These are phyloP conservation scores for Sporothrix schenckii DNA, from an alignment of 2,329 filamentous ascomycete species.

Conservation along the genomic window DNA sequence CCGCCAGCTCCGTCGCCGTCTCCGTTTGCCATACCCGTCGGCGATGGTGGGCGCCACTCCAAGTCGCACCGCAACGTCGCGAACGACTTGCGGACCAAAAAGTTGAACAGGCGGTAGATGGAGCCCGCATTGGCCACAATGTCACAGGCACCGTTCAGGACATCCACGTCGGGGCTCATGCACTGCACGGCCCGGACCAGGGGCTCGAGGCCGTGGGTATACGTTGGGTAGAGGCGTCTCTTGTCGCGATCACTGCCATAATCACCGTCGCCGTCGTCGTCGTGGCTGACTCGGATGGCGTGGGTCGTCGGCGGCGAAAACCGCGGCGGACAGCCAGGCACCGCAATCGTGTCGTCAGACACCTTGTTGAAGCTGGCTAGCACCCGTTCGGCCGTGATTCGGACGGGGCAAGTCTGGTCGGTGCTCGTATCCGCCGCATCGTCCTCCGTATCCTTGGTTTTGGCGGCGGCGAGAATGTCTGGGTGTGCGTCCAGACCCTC, in stretches of 20 bases:
- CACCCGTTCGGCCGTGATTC: conserved; percentile 10
- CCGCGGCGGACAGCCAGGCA: conserved; percentile 37
- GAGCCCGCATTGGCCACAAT: conserved; percentile 37
- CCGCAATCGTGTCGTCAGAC: conserved; percentile 36
- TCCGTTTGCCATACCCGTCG: neutral
- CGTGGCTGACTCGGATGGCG: neutral
- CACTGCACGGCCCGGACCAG: conserved; percentile 36
- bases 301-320: conserved; percentile 32
- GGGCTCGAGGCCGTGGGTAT: conserved; percentile 36
- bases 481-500: neutral
- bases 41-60: conserved; percentile 25
- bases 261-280: neutral
- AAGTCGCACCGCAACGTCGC: conserved; percentile 34
- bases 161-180: conserved; percentile 29
- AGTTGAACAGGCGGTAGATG: conserved; percentile 36
- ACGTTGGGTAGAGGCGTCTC: conserved; percentile 27
- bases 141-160: conserved; percentile 31
- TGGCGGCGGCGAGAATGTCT: neutral
- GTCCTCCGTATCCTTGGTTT: neutral
- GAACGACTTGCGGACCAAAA: conserved; percentile 22
- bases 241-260: no score
- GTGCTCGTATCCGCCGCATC: neutral
- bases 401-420: neutral
- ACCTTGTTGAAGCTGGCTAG: conserved; percentile 39
- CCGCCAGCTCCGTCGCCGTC: neutral